Conservation (phyloP, 164 flowering plant genomes). For the Magnolia changhungtana region DNA sequence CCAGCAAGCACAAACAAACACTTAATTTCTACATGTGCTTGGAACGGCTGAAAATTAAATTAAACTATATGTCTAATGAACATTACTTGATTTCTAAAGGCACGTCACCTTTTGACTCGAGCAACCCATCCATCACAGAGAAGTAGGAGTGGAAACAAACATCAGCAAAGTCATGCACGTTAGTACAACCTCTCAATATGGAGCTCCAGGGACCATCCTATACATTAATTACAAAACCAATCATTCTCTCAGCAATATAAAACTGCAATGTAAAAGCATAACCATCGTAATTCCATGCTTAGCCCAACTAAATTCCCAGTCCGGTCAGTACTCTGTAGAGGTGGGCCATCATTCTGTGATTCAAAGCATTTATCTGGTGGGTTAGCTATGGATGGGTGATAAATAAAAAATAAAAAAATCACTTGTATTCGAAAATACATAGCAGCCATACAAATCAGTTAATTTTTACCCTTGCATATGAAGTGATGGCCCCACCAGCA, state of each 20-base stretch:
- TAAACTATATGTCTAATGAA: neutral
- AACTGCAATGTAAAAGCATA: neutral
- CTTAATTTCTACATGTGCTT: neutral
- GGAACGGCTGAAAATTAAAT: neutral
- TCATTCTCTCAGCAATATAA: neutral
- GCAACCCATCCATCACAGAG: slow-evolving; percentile 25
- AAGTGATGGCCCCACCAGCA: no score
- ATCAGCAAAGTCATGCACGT: slow-evolving; percentile 24
- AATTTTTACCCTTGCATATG: no score
- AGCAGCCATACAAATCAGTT: no score
- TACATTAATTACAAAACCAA: neutral
- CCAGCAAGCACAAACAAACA: neutral
- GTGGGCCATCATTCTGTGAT: neutral
- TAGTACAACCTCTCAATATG: slow-evolving; percentile 18
- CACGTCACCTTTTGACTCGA: slow-evolving; percentile 10
- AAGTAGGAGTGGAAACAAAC: slow-evolving; percentile 24
- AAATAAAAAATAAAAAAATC: no score
- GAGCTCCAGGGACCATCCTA: slow-evolving; percentile 27
- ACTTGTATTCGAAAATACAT: no score
- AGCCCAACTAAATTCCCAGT: no score
- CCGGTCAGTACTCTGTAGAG: neutral
- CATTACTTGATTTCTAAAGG: slow-evolving; percentile 22
- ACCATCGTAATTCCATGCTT: neutral
- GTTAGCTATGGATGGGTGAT: neutral
- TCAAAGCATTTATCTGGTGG: neutral